phyloP scores from a whole-genome alignment of 2,329 filamentous ascomycete genomes.

The Calonectria naviculata region DNA sequence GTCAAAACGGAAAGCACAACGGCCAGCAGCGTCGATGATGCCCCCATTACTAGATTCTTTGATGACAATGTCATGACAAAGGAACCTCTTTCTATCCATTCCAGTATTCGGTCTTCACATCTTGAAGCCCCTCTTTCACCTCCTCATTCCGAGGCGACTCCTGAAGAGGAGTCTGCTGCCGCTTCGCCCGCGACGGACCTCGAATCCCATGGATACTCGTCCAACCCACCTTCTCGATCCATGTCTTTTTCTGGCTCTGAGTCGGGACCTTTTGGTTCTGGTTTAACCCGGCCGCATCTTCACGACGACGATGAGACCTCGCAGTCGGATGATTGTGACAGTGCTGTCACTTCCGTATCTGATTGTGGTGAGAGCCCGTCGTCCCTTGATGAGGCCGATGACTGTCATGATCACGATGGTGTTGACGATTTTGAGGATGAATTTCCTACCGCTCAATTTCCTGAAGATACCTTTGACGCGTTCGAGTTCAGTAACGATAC shows the following conservation, averaged over 20 bases:
- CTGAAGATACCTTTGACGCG: constrained; percentile 51
- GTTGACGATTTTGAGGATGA: constrained; percentile 49
- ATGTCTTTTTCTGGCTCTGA: constrained; percentile 66
- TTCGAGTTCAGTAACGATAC: constrained; percentile 48
- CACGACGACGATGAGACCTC: constrained; percentile 57
- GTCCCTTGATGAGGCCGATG: constrained; percentile 45
- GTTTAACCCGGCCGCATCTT: constrained; percentile 41
- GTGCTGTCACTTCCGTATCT: constrained; percentile 56
- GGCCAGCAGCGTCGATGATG: constrained; percentile 52
- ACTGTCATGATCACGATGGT: constrained; percentile 44
- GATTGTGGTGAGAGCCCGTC: constrained; percentile 56
- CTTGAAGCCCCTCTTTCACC: constrained; percentile 47
- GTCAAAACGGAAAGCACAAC: constrained; percentile 50
- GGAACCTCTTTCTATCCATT: constrained; percentile 52
- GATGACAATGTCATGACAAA: constrained; percentile 58
- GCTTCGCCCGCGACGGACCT: constrained; percentile 48
- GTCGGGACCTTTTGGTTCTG: constrained; percentile 51
- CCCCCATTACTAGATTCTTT: constrained; percentile 53
- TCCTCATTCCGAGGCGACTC: constrained; percentile 62
- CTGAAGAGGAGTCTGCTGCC: constrained; percentile 53
- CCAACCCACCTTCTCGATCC: constrained; percentile 57
- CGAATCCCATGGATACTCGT: constrained; percentile 46
- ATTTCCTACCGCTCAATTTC: constrained; percentile 52
- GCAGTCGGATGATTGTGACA: constrained; percentile 57
- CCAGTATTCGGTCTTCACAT: constrained; percentile 33